These are phyloP conservation scores for Adansonia madagascariensis DNA, from an alignment of 441 rosid species.

Conservation along the genomic window DNA sequence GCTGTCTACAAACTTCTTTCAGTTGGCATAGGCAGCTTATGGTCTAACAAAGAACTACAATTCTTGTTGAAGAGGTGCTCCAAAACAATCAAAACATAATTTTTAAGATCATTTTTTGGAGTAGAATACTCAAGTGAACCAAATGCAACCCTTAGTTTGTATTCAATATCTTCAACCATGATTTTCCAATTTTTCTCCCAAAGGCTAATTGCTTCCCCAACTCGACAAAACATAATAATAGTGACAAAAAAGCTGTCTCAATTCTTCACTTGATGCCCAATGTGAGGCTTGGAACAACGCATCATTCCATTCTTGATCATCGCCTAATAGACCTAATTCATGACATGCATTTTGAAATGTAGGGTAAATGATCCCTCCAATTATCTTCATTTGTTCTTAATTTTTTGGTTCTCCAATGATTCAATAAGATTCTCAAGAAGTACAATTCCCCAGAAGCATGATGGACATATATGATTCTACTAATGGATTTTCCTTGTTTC, in stretches of 20 bases:
- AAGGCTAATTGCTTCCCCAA: background rate
- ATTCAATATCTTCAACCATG: background rate
- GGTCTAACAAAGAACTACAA: background rate
- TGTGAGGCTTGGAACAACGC: background rate
- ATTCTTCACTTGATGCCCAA: background rate
- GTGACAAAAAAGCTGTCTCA: background rate
- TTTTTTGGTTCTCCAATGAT: background rate
- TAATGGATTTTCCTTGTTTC: background rate
- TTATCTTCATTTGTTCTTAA: background rate
- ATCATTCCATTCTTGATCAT: background rate
- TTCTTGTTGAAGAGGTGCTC: background rate
- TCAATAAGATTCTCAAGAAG: background rate
- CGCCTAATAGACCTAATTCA: background rate
- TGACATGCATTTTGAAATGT: background rate
- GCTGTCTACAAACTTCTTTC: accelerated
- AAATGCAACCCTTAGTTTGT: background rate
- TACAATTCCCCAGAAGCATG: background rate
- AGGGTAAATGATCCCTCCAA: background rate
- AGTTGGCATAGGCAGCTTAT: background rate
- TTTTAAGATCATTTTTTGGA: background rate
- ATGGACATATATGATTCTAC: background rate
- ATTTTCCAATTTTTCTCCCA: background rate
- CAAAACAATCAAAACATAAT: no score
- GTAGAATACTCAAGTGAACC: background rate
- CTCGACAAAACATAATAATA: background rate